A percentile compares a stretch with the other conserved stretches of the same genome.
phyloP scores from a whole-genome alignment of 192 early-diverging fungal species.

The Gigaspora rosea region DNA sequence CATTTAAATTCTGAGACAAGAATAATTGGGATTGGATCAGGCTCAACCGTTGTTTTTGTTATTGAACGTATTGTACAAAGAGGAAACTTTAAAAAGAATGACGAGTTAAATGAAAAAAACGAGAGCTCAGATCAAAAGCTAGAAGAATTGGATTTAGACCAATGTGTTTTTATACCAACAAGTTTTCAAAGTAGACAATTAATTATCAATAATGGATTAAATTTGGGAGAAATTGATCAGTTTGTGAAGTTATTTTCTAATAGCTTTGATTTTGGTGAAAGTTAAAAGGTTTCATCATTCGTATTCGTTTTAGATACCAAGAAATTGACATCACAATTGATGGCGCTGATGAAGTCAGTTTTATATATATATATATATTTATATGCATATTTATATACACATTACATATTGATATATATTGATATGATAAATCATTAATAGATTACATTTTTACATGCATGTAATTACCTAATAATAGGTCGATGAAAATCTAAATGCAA shows the following conservation, averaged over 20 bases:
- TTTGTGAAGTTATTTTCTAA: slow-evolving; percentile 34
- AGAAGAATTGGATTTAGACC: slow-evolving; percentile 34
- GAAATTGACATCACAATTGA: slow-evolving; percentile 89
- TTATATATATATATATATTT: not conserved
- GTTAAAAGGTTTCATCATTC: not conserved
- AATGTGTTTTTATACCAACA: slow-evolving; percentile 84
- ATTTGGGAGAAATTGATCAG: slow-evolving; percentile 75
- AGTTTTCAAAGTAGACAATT: slow-evolving; percentile 89
- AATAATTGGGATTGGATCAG: slow-evolving; percentile 87
- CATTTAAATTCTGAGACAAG: slow-evolving; percentile 68
- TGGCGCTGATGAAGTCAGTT: slow-evolving; percentile 77
- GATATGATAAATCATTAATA: not conserved
- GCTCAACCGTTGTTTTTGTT: slow-evolving; percentile 86
- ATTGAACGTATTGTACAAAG: slow-evolving; percentile 73
- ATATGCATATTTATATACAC: not conserved
- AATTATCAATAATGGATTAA: slow-evolving; percentile 80
- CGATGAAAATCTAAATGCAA: slow-evolving; percentile 83
- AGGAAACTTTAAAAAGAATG: slow-evolving; percentile 63
- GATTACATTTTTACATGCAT: not conserved
- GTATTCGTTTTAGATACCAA: slow-evolving; percentile 53
- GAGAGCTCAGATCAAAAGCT: too few species aligned
- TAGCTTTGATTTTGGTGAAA: not conserved
- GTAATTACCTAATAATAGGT: slow-evolving; percentile 44
- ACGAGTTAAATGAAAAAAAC: slow-evolving; percentile 15
- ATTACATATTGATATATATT: not conserved